Conservation (phyloP, 2,329 filamentous ascomycete species). For the Fusarium verrucosum region DNA sequence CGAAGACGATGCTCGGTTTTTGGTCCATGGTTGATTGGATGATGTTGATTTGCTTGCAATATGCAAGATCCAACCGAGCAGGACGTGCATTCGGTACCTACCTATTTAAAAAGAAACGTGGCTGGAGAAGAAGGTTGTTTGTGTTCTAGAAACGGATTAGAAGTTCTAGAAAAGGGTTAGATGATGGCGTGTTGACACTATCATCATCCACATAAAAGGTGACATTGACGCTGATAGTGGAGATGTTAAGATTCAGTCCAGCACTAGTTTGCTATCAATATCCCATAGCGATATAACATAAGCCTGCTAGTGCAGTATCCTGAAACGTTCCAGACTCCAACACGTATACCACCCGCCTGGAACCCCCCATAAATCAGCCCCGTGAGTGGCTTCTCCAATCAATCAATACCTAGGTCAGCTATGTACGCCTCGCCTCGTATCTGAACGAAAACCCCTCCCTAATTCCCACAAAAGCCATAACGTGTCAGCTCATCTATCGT, state of each 20-base stretch:
- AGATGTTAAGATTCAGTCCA: rapidly evolving
- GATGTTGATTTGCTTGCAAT: too few species aligned
- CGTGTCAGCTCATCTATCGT: not conserved
- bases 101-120: not conserved
- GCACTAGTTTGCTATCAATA: not conserved
- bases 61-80: too few species aligned
- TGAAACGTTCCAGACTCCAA: rapidly evolving
- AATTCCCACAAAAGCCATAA: not conserved
- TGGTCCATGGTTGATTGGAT: conserved; percentile 27
- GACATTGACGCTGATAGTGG: not conserved
- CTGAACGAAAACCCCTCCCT: not conserved
- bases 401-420: not conserved
- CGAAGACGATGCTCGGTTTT: conserved; percentile 53
- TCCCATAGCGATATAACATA: rapidly evolving
- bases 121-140: too few species aligned
- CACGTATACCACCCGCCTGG: not conserved
- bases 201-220: not conserved
- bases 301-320: not conserved
- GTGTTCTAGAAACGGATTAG: too few species aligned
- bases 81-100: not conserved
- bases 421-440: not conserved
- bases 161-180: conserved; percentile 38
- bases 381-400: not conserved
- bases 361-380: not conserved
- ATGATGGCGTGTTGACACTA: not conserved